These are phyloP conservation scores for Globisporangium ultimum DNA, from an alignment of 352 stramenopile genomes.

Conservation along the genomic window DNA sequence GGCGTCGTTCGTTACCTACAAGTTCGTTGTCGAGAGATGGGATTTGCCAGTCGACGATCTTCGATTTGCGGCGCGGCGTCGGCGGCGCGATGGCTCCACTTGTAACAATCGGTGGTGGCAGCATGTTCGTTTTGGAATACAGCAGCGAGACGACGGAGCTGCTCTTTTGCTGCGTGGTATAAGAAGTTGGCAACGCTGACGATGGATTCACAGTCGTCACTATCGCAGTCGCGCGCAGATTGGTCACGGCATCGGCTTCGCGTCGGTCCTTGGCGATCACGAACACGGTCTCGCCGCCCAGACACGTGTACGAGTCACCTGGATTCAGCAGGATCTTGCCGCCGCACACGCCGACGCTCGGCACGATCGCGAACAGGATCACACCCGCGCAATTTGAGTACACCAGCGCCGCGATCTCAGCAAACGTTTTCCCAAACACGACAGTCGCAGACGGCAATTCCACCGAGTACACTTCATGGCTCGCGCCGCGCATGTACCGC, in stretches of 20 bases:
- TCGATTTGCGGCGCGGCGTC: conserved; percentile 20
- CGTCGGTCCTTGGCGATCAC: conserved; percentile 69
- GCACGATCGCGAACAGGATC: conserved; percentile 71
- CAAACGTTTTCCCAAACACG: conserved; percentile 69
- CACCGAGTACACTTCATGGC: conserved; percentile 80
- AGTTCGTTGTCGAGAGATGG: conserved; percentile 7
- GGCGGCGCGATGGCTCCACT: not conserved
- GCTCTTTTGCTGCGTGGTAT: conserved; percentile 9
- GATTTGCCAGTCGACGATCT: conserved; percentile 31
- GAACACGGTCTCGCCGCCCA: conserved; percentile 64
- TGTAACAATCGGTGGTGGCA: not conserved
- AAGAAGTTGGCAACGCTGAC: too few relatives aligned
- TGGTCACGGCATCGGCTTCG: conserved; percentile 40
- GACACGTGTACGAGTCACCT: conserved; percentile 67
- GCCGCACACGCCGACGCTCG: conserved; percentile 11
- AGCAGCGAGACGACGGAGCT: not conserved
- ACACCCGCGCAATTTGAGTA: conserved; percentile 76
- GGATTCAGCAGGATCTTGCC: conserved; percentile 76
- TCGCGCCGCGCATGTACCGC: conserved; percentile 69
- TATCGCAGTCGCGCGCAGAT: conserved; percentile 11
- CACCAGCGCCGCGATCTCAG: conserved; percentile 69
- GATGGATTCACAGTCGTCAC: conserved; percentile 22
- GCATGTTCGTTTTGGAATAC: conserved; percentile 12
- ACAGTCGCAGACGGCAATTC: conserved; percentile 47
- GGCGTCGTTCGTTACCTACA: conserved; percentile 5